phyloP scores from a whole-genome alignment of 2,329 filamentous ascomycete genomes.

The Arthrobotrys musiformis region DNA sequence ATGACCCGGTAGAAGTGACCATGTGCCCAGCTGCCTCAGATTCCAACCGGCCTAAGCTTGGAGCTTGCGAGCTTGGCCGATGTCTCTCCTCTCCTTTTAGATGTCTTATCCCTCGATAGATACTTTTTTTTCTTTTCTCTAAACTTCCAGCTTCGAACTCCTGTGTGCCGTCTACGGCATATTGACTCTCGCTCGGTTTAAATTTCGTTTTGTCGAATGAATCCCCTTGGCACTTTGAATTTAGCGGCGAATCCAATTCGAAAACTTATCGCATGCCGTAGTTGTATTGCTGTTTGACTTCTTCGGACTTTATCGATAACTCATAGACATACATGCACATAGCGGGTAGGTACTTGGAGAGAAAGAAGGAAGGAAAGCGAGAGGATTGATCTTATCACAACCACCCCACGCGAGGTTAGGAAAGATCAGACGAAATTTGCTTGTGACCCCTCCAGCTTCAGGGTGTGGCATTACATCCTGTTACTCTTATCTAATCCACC shows the following conservation, averaged over 20 bases:
- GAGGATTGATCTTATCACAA: conserved; percentile 16
- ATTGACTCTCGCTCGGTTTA: not conserved
- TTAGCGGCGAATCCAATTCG: too few relatives aligned
- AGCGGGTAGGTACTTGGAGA: not conserved
- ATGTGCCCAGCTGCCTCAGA: conserved; percentile 26
- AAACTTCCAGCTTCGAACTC: not conserved
- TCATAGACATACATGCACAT: not conserved
- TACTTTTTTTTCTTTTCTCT: not conserved
- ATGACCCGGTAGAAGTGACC: conserved; percentile 46
- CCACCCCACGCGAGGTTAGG: conserved; percentile 41
- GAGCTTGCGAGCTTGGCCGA: conserved; percentile 1
- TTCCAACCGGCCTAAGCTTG: not conserved
- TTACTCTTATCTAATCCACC: conserved; percentile 39
- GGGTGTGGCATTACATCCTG: conserved; percentile 6
- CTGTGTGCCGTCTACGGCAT: not conserved
- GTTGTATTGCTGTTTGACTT: not conserved
- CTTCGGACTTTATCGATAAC: not conserved
- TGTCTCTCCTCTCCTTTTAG: conserved; percentile 5
- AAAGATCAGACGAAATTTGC: conserved; percentile 55
- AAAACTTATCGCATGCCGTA: too few relatives aligned
- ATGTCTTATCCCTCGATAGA: not conserved
- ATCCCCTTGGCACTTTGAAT: not conserved
- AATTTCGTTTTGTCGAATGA: not conserved
- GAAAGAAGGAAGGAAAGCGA: not conserved
- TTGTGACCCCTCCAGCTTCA: conserved; percentile 33